Evolutionary conservation across 1,284 basidiomycete genomes (phyloP), one percentile per base, ranked within the genome.

Genomic region (Marasmius sp.): DNA sequence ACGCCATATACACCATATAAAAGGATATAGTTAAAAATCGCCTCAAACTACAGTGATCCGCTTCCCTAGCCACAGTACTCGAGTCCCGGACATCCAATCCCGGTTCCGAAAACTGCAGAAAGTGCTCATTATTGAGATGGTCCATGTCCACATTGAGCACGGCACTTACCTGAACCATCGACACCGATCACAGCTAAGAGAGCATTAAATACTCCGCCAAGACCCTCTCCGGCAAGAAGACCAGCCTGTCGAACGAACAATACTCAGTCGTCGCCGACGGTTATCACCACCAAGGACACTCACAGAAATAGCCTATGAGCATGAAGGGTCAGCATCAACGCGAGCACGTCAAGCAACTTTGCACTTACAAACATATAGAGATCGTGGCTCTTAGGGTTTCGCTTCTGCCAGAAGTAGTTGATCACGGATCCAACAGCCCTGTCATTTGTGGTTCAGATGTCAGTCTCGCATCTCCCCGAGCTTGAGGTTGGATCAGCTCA

Each of bases 141-240:
- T 6, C 43, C n/a, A 49, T 41, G 60, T 7, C 18, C 4, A 20
- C 4, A 48, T n/a, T 47, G 47, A 45, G 33, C 53, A 37, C 27
- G 16, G 39, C 18, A 75, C 79, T 72, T 66, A 81, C 79, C 75
- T 43, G 71, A 68, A 48, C 83, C 83, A 62, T 83, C 81, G 41
- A 84, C 81, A 61, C 79, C 79, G 57, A 75, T 71, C 50, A 85
- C 74, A 22, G 82, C 81, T 27, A 85, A 72, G 8, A 86, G 72
- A 22, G 87, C 87, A 66, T 85, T 84, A 70, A 88, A 79, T 45
- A 89, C 86, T 69, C 88, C 88, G 20, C 85, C 88, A 45, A 89
- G 78, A 71, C 88, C 88, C 70, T 89, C 88, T 48, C 88, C 88
- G 33, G 87, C 86, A 55, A 89, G 78, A 65, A 88, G 72, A 66